Evolutionary conservation across 2,329 filamentous ascomycete species (phyloP), one percentile per base, ranked within the genome.

Genomic region (Talaromyces sp.): DNA sequence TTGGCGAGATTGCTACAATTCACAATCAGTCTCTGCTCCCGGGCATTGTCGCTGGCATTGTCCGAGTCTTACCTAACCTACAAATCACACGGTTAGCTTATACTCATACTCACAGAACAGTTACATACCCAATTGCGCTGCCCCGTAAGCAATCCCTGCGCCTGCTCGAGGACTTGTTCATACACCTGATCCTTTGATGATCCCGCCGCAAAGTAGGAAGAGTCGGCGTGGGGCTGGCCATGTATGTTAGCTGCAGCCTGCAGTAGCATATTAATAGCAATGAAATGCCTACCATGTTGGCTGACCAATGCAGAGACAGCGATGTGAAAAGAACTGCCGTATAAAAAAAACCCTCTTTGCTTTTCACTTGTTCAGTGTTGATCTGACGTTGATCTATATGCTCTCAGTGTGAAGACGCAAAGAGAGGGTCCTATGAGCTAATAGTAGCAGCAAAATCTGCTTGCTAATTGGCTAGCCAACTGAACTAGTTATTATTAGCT

Each of bases 71-170:
- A 75, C 73, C 72, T 75, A 58, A 75, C 68, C 72, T 75, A 36
- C 28, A 63, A 52, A 18, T 61, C 30, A 23, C 23, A 27, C 54
- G 42, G 54, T 16, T 56, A 40, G 52, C 59, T 18, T 27, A 16
- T 28, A 18, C 34, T 28, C 18, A 27, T 30, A 9, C 12, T 28
- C 14, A 36, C 14, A 12, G n/a, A 31, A 40, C 33, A 18, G 28
- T 10, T 10, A 68, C 69, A 62, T 70, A 80, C 78, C 79, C 79
- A 82, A 67, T 81, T 81, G 27, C 79, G 73, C 63, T 80, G 77
- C 8, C 72, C 78, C 27, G 70, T 68, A 4, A 79, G 65, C 12
- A 82, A 69, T 10, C 74, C 75, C 56, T 67, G 65, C 9, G 78
- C 66, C 60, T 79, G 74, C 16, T 72, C 64, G 27, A 79, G 66